Evolutionary conservation across 768 basidiomycete species (phyloP), one percentile per base, ranked within the genome.

Genomic region (Mycena polygramma): DNA sequence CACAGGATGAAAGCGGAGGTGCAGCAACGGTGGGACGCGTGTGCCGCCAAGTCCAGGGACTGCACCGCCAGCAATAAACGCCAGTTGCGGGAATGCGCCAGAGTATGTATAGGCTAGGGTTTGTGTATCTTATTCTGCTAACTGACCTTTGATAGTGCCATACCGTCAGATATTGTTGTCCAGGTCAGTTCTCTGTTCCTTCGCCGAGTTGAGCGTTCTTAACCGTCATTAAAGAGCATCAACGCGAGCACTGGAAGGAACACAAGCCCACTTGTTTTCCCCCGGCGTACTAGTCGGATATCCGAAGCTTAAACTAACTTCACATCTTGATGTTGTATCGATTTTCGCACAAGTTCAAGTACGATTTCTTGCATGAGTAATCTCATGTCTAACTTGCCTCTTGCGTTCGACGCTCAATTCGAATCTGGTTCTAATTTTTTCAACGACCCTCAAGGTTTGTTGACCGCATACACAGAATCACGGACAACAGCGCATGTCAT

Each of bases 21-120:
- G 22, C 17, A 70, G 15, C 69, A 70, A 52, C 69, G 69, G 14
- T 70, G 69, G 69, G 69, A 70, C n/a, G 69, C 65, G 6, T 70
- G 69, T 41, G 69, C 49, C 43, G 69, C 69, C n/a, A 70, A 70
- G 58, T 65, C 69, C 0, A 54, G 63, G n/a, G 35, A 49, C 54
- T 70, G 69, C 58, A 55, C 51, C 35, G 57, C 49, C 19, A 55
- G 63, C 30, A 36, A 65, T 48, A 70, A 70, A 58, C 57, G 43
- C 14, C 5, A 54, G 20, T 49, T 70, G 63, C 26, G 69, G 15
- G 69, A 70, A 51, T 70, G 69, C 41, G 49, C 57, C 19, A 65
- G 46, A 22, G 69, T 70, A 35, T 35, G 58, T 70, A 35, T 35
- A 51, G 4, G 13, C 19, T 3, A n/a, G 9, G 11, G 49, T 17